These are phyloP conservation scores for Neurospora sp. DNA, from an alignment of 495 filamentous ascomycete genomes.

Conservation along the genomic window DNA sequence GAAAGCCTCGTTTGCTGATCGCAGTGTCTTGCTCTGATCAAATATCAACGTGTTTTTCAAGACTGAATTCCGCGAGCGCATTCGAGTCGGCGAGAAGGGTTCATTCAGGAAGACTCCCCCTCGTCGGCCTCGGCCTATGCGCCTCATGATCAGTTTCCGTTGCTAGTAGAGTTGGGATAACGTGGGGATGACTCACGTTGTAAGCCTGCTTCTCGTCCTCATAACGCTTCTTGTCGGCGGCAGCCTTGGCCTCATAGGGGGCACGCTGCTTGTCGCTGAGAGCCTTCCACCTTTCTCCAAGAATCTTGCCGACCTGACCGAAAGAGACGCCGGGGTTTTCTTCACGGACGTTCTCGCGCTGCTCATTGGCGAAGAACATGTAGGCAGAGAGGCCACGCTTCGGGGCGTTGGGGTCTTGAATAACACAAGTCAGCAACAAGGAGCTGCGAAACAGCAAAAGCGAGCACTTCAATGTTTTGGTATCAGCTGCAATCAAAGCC, in stretches of 20 bases:
- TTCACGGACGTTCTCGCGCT: slow-evolving; percentile 93
- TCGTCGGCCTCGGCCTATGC: slow-evolving; percentile 41
- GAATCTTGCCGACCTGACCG: slow-evolving; percentile 93
- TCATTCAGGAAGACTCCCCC: slow-evolving; percentile 27
- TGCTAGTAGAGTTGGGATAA: background rate
- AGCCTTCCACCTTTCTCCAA: slow-evolving; percentile 97
- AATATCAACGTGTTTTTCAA: slow-evolving; percentile 17
- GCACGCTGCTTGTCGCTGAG: slow-evolving; percentile 77
- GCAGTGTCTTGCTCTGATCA: slow-evolving; percentile 14
- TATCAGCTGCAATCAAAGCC: background rate
- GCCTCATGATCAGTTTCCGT: slow-evolving; percentile 18
- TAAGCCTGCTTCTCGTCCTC: slow-evolving; percentile 94
- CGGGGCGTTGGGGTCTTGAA: slow-evolving; percentile 87
- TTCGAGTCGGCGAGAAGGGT: slow-evolving; percentile 20
- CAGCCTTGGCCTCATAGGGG: slow-evolving; percentile 94
- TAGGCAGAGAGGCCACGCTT: slow-evolving; percentile 99
- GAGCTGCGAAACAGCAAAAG: background rate
- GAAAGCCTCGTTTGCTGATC: slow-evolving; percentile 10
- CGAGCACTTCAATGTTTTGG: background rate
- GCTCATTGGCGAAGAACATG: slow-evolving; percentile 99
- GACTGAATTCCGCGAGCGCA: slow-evolving; percentile 21
- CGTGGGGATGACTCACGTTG: slow-evolving; percentile 48
- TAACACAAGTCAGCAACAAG: background rate
- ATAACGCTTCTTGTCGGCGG: slow-evolving; percentile 94
- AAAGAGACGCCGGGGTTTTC: slow-evolving; percentile 98